Evolutionary conservation across 2,329 filamentous ascomycete species (phyloP).

Genomic region (Elsinoe perseae): DNA sequence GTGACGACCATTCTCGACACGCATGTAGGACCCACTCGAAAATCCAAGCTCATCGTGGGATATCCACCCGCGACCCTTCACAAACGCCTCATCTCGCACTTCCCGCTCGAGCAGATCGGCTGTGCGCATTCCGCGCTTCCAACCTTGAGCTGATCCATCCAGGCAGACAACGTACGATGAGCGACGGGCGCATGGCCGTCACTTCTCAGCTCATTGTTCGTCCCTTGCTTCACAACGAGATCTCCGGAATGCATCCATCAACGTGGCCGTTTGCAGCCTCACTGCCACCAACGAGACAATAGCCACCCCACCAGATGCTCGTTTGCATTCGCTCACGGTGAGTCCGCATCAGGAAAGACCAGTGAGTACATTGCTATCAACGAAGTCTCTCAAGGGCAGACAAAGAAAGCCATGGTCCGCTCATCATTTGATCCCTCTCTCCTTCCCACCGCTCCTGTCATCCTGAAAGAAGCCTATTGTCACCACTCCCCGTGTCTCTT

Average conservation of each 20-base stretch:
- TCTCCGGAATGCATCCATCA: constrained; percentile 2
- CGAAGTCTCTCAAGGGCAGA: background rate
- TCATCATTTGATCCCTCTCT: background rate
- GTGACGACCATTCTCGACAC: background rate
- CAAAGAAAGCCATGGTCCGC: background rate
- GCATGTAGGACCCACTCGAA: background rate
- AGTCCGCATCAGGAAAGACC: background rate
- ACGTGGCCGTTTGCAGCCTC: constrained; percentile 10
- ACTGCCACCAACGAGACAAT: constrained; percentile 5
- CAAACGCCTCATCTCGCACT: background rate
- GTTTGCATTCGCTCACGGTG: constrained; percentile 7
- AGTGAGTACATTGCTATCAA: background rate
- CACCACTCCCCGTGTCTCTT: background rate
- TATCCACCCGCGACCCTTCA: background rate
- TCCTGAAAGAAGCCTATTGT: constrained; percentile 3
- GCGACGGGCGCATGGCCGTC: background rate
- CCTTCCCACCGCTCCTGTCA: constrained; percentile 3
- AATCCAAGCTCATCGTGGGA: background rate
- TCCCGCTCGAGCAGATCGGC: background rate
- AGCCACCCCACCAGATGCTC: background rate
- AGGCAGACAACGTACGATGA: background rate
- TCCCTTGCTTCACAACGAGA: constrained; percentile 1
- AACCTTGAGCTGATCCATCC: background rate
- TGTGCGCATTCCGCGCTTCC: constrained; percentile 6
- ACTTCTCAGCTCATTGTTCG: background rate